These are phyloP conservation scores for Cytospora chrysosperma DNA, from an alignment of 2,329 filamentous ascomycete species.

Conservation along the genomic window DNA sequence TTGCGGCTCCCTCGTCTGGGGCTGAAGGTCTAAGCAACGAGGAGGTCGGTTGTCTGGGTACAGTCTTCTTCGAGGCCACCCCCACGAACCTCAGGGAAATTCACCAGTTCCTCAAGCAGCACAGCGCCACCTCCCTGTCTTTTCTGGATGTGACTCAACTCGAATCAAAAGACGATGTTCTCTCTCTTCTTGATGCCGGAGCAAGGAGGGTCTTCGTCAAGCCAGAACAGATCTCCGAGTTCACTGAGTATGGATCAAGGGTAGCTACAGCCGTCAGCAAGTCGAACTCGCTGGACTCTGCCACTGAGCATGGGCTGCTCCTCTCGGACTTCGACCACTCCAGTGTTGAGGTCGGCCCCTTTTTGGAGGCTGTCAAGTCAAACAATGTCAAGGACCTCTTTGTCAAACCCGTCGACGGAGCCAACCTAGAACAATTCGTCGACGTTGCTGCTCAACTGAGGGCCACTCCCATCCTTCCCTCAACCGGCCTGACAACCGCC, in stretches of 20 bases:
- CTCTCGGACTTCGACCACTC: slow-evolving; percentile 52
- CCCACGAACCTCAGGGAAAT: slow-evolving; percentile 42
- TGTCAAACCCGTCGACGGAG: slow-evolving; percentile 48
- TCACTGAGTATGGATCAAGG: slow-evolving; percentile 55
- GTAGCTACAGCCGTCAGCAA: slow-evolving; percentile 52
- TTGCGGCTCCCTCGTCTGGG: slow-evolving; percentile 48
- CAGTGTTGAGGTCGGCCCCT: slow-evolving; percentile 40
- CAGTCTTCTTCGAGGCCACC: slow-evolving; percentile 56
- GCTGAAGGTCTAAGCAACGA: slow-evolving; percentile 54
- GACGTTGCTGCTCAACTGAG: slow-evolving; percentile 48
- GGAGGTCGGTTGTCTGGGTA: slow-evolving; percentile 59
- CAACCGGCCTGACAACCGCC: slow-evolving; percentile 66
- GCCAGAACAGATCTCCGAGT: slow-evolving; percentile 62
- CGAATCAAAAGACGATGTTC: slow-evolving; percentile 67
- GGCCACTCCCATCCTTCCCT: slow-evolving; percentile 73
- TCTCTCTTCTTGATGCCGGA: slow-evolving; percentile 80
- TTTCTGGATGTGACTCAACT: slow-evolving; percentile 77
- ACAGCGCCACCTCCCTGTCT: slow-evolving; percentile 55
- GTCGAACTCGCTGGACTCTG: slow-evolving; percentile 28
- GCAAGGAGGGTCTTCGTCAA: slow-evolving; percentile 82
- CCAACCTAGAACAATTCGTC: slow-evolving; percentile 45
- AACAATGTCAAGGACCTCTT: slow-evolving; percentile 50
- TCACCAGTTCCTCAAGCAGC: slow-evolving; percentile 47
- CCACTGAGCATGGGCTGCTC: slow-evolving; percentile 50
- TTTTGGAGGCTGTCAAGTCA: slow-evolving; percentile 45